Evolutionary conservation across 192 early-diverging fungal species (phyloP).

Genomic region (Gonapodya prolifera): DNA sequence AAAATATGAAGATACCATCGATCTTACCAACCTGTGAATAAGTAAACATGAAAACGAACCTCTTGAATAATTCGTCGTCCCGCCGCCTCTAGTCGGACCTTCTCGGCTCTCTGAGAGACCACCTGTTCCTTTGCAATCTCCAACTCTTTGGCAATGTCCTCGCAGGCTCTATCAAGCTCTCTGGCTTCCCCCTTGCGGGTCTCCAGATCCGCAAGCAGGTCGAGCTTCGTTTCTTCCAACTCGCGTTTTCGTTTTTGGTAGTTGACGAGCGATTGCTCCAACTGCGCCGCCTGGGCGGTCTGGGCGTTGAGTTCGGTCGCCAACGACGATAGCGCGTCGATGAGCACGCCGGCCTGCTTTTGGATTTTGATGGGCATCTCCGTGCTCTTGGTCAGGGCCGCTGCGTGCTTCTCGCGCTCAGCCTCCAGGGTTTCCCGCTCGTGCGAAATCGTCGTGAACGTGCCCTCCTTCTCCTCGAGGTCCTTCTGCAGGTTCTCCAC

Average conservation of each 20-base stretch:
- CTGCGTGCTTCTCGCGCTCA: constrained; percentile 39
- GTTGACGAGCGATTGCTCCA: constrained; percentile 20
- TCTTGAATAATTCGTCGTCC: constrained; percentile 29
- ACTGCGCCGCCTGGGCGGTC: constrained; percentile 25
- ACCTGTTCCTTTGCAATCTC: constrained; percentile 49
- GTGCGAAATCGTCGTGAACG: constrained; percentile 29
- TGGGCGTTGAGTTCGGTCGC: constrained; percentile 46
- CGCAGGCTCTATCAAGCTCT: constrained; percentile 40
- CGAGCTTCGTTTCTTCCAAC: constrained; percentile 35
- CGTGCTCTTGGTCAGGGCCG: constrained; percentile 30
- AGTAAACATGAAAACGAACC: constrained; percentile 17
- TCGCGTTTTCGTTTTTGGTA: constrained; percentile 16
- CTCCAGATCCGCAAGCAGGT: constrained; percentile 39
- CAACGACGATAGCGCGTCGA: constrained; percentile 38
- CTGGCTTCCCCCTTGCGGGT: constrained; percentile 34
- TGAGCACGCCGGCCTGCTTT: constrained; percentile 42
- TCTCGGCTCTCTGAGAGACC: constrained; percentile 33
- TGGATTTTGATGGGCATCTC: constrained; percentile 53
- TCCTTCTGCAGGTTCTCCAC: constrained; percentile 52
- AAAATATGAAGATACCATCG: not conserved
- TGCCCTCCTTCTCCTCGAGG: constrained; percentile 48
- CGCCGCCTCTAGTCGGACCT: constrained; percentile 32
- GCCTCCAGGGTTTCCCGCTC: constrained; percentile 43
- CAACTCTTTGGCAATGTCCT: constrained; percentile 50
- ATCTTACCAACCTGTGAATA: not conserved